Base-by-base conservation (phyloP, 371 early-diverging fungal species). In the Mortierella sp. region DNA sequence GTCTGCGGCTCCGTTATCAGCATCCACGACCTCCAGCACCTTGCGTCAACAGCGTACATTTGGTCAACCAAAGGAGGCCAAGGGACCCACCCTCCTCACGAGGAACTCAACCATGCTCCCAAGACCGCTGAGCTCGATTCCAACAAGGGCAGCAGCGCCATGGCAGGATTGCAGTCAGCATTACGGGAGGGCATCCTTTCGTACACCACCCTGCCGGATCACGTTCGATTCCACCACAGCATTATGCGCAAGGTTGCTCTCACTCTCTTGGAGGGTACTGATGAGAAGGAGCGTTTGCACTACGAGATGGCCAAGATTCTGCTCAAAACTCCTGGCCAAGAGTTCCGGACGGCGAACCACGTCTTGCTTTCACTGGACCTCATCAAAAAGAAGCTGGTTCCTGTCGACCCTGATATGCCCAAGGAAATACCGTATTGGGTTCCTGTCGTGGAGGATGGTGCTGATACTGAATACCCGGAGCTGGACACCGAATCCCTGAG, bases 151-250 rank as follows among this genome's bases (percentile, higher is more conserved):
- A 44, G 76, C 43, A 79, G 72, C 7, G 77, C 82, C n/a, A 85
- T 85, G 86, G 86, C 86, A 18, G 86, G 86, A 32, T 58, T 85
- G 44, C 86, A 85, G 35, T 58, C 79, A 3, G 77, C 82, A 10
- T 44, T 85, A 27, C 68, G 74, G n/a, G 86, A 85, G 55, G 86
- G 86, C 16, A 81, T 85, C 27, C 76, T 85, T 8, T 78, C 79
- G 0, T 85, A 85, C 56, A 85, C 86, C 10, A 79, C 86, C 4
- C 27, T 49, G 0, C 71, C 86, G 8, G 82, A 85, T 68, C 68
- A 60, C 4, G 27, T 85, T 12, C 70, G 86, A 24, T 85, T 79
- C 70, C 77, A 82, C 21, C 86, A 85, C 48, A 65, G 43, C 32
- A 60, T 82, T 63, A 81, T 85, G 86, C 86, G 86, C 43, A 81